phyloP scores from a whole-genome alignment of 441 rosid genomes.

The Hypseocharis bilobata region DNA sequence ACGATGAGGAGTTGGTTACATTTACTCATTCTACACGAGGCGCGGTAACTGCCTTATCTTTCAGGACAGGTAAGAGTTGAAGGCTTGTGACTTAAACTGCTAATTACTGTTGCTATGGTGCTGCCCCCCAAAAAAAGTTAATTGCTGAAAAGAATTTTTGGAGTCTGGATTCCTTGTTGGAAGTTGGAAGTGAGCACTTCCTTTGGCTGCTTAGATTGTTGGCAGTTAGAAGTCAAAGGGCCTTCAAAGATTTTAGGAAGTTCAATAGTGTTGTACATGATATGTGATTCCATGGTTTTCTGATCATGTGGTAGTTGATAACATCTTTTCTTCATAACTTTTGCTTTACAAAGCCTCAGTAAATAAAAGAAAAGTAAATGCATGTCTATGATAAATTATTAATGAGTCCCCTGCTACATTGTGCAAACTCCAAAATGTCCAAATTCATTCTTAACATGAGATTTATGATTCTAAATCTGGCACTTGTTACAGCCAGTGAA shows the following conservation, averaged over 20 bases:
- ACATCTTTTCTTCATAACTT: too few relatives aligned
- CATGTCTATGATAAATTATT: background rate
- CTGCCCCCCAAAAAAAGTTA: too few relatives aligned
- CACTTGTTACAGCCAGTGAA: background rate
- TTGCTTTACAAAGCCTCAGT: background rate
- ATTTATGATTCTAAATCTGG: background rate
- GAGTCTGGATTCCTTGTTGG: background rate
- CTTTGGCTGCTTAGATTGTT: too few relatives aligned
- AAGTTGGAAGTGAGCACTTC: too few relatives aligned
- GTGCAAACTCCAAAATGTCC: background rate
- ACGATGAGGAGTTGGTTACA: constrained; percentile 61
- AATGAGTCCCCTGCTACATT: too few relatives aligned
- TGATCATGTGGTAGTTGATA: too few relatives aligned
- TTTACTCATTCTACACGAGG: constrained; percentile 75
- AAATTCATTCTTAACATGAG: background rate
- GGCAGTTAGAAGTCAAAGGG: too few relatives aligned
- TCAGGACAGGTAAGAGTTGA: constrained; percentile 53
- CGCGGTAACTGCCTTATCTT: constrained; percentile 74
- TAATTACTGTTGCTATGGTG: background rate
- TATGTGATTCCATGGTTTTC: too few relatives aligned
- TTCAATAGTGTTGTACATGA: too few relatives aligned
- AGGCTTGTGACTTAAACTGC: background rate
- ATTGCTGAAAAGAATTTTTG: too few relatives aligned
- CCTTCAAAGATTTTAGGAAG: too few relatives aligned
- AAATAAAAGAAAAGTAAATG: background rate